Evolutionary conservation across 148 eudicot genomes (phyloP), one percentile per base, ranked within the genome.

Genomic region (Amaranthus cruentus): DNA sequence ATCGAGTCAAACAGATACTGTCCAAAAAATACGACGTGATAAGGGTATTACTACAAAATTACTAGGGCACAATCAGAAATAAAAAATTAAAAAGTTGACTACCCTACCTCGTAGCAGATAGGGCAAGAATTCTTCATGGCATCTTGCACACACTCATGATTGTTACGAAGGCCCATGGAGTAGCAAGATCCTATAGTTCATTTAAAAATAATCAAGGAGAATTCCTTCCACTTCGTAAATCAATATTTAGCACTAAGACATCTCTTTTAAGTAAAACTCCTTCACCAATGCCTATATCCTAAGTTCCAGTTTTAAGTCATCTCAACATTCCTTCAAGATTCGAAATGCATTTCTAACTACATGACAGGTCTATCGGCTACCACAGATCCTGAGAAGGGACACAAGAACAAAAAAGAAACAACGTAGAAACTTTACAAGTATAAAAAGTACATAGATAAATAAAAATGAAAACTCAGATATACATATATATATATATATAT

Each of bases 111-210:
- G 63, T 90, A 91, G 87, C 97, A 93, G 70, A 93, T 91, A 62
- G 98, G 98, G 78, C 98, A 93, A 50, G 80, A 88, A 78, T 86
- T 84, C 91, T 93, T 93, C 98, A 93, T 87, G 7, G 97, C 82
- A 75, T 93, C 81, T 81, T 89, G 94, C 57, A 93, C 89, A 71
- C 98, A 93, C 9, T 70, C 71, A 74, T 93, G 98, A 79, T 93
- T 91, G 84, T 85, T 85, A 66, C 78, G 94, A 62, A 93, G 79
- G 44, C 55, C 70, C 51, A 79, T 66, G 4, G 87, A 56, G 82
- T 89, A 93, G 90, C 98, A 93, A 52, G 98, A 93, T 28, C 87
- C 96, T 93, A 88, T 68, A 57, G 55, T 67, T 38, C 57, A 73
- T 52, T 63, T 6, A 46, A 72, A 71, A 9, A 71, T 5, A 3